Conservation (phyloP, 2,329 filamentous ascomycete genomes). For the Trichoderma sp. region DNA sequence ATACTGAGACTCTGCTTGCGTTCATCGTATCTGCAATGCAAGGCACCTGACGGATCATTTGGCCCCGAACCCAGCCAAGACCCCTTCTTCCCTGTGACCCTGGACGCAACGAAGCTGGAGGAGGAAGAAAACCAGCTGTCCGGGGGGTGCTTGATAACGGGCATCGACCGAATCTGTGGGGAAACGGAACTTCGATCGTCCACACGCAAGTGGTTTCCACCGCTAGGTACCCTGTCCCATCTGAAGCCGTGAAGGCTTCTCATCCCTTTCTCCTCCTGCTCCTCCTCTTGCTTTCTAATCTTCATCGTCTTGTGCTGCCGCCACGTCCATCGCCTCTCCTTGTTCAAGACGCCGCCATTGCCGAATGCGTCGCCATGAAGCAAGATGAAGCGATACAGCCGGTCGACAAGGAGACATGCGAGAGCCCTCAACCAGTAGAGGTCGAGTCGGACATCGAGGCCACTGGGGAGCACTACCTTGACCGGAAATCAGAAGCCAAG, state of each 20-base stretch:
- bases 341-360: not conserved
- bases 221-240: slow-evolving; percentile 22
- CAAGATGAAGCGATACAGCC: slow-evolving; percentile 15
- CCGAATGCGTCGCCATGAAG: slow-evolving; percentile 24
- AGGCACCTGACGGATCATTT: not conserved
- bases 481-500: not conserved
- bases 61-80: not conserved
- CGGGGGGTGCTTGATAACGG: slow-evolving; percentile 19
- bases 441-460: not conserved
- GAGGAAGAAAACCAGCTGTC: slow-evolving; percentile 1
- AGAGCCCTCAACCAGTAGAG: not conserved
- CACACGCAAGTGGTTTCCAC: slow-evolving; percentile 20
- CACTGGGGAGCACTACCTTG: not conserved
- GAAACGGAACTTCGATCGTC: slow-evolving; percentile 26
- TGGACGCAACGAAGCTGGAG: not conserved
- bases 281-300: not conserved
- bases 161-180: slow-evolving; percentile 30
- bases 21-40: not conserved
- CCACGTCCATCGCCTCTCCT: not conserved
- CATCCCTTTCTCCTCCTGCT: slow-evolving; percentile 4
- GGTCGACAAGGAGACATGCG: slow-evolving; percentile 7
- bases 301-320: not conserved
- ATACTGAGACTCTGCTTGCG: not conserved
- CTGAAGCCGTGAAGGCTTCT: slow-evolving; percentile 11
- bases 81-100: not conserved